Evolutionary conservation across 257 asterid genomes (phyloP).

Genomic region (Nicotiana tomentosiformis): DNA sequence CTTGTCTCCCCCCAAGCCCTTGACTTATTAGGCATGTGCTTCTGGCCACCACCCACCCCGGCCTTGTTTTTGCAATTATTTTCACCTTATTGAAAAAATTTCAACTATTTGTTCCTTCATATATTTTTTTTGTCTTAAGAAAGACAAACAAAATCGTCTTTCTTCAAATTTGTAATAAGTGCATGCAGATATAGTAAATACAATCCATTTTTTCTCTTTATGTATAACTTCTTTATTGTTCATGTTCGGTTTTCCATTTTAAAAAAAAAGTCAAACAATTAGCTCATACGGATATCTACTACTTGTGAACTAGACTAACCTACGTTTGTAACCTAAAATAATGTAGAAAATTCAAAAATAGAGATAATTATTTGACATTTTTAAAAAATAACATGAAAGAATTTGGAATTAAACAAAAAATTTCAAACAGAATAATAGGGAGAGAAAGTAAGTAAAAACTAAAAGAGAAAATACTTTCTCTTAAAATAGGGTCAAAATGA

Average conservation of each 20-base stretch:
- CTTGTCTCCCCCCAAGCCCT: neutral
- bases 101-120: too few species aligned
- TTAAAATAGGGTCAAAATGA: neutral
- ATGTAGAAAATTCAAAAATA: neutral
- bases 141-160: too few species aligned
- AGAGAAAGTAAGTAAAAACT: neutral
- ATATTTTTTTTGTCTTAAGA: too few species aligned
- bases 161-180: too few species aligned
- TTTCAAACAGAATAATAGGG: neutral
- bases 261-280: neutral
- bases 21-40: neutral
- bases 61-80: neutral
- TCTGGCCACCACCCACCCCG: neutral
- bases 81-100: too few species aligned
- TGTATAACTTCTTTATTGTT: neutral
- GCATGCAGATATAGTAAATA: too few species aligned
- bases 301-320: neutral
- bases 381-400: neutral
- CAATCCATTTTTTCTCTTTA: too few species aligned
- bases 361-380: too few species aligned
- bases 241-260: neutral
- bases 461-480: neutral
- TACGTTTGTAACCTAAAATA: neutral
- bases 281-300: neutral
- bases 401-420: neutral